Evolutionary conservation across 139 green algal genomes (phyloP), one percentile per base, ranked within the genome.

Genomic region (Astrephomene gubernaculifera): DNA sequence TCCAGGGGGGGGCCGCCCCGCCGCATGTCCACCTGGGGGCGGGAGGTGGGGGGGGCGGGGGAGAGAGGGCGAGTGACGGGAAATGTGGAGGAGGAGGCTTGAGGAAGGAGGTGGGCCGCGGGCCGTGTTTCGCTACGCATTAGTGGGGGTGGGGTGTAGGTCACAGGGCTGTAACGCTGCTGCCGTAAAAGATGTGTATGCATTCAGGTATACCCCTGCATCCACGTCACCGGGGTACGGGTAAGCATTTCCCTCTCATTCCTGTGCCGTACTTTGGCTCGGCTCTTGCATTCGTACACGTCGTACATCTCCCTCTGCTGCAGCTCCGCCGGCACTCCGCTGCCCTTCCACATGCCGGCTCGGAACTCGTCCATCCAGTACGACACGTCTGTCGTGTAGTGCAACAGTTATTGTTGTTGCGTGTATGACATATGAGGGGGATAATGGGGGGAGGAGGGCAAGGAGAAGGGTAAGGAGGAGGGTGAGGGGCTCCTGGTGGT

Each of bases 301-400:
- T 22, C 33, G 68, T 57, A 75, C 68, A 57, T 8, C 33, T 75
- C 68, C 68, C 33, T 24, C 7, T 36, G 38, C 68, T 75, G 68
- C 27, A 31, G 25, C 12, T 7, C 4, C 35, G 35, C 22, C 0
- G 53, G 35, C 25, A 54, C 1, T 36, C 52, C 27, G n/a, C n/a
- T 68, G 39, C 3, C 24, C 74, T 2, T 49, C 54, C 74, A 44
- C 7, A 64, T 9, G 5, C 4, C 25, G 7, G 38, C 6, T 2
- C 33, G 57, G 57, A 82, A 82, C 19, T 10, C 14, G 19, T 68
- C 27, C 54, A 82, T 38, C 74, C 74, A 82, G 74, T 82, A 82
- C 25, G 43, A 39, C 54, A 82, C 14, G 7, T 82, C 74, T 82
- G 74, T 8, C 21, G 35, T 5, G 35, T 6, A 35, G 21, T 29